Conservation (phyloP, 768 basidiomycete species). For the Hemileccinum rubropunctum region DNA sequence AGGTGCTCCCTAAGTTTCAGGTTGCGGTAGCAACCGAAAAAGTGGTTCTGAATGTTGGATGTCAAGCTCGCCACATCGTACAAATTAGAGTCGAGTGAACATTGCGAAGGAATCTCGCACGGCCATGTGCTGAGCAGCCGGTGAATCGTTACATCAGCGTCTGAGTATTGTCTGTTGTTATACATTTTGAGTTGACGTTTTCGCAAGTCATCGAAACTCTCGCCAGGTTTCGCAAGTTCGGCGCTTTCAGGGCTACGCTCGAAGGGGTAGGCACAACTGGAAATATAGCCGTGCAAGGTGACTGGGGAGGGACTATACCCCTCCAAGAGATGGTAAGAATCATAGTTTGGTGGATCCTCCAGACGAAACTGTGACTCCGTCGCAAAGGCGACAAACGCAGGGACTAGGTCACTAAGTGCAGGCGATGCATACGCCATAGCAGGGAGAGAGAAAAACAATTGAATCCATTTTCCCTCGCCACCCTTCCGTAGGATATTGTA, state of each 20-base stretch:
- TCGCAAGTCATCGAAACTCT: background rate
- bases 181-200: slow-evolving; percentile 5
- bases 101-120: slow-evolving; percentile 7
- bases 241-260: slow-evolving; percentile 8
- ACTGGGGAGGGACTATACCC: slow-evolving; percentile 1
- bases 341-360: slow-evolving; percentile 12
- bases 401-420: slow-evolving; percentile 11
- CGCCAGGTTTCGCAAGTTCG: background rate
- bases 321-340: slow-evolving; percentile 6
- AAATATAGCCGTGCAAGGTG: background rate
- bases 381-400: slow-evolving; percentile 31
- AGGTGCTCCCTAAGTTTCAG: slow-evolving; percentile 5
- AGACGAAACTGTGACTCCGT: slow-evolving; percentile 10
- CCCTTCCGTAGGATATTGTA: slow-evolving; percentile 27
- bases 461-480: slow-evolving; percentile 10
- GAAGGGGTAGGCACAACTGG: background rate
- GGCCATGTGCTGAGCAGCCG: slow-evolving; percentile 15
- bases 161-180: background rate
- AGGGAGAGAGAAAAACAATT: slow-evolving; percentile 32
- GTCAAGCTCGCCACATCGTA: slow-evolving; percentile 4
- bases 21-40: slow-evolving; percentile 15
- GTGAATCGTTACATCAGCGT: background rate
- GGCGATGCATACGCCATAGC: slow-evolving; percentile 30
- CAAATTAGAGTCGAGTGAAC: background rate
- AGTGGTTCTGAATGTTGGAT: background rate